Conservation (phyloP, 768 basidiomycete genomes). For the Lanmaoa pseudosensibilis region DNA sequence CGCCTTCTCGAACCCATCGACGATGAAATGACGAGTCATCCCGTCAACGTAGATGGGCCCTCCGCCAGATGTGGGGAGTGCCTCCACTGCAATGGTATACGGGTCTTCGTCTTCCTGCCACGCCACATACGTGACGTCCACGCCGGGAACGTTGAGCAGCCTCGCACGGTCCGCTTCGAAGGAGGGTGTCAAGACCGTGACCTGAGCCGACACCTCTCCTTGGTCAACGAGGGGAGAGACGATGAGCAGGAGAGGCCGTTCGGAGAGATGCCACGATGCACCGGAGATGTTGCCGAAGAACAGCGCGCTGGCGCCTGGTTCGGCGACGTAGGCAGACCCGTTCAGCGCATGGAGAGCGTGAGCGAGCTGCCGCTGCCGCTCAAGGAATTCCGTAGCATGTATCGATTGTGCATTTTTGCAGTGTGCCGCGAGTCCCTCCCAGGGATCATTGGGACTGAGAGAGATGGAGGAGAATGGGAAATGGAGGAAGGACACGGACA, state of each 20-base stretch:
- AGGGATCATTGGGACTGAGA: constrained; percentile 8
- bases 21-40: constrained; percentile 59
- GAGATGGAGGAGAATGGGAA: not conserved
- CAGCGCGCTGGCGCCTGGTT: constrained; percentile 69
- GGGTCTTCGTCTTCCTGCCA: constrained; percentile 74
- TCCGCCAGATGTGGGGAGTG: constrained; percentile 24
- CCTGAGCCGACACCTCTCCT: constrained; percentile 37
- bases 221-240: constrained; percentile 43
- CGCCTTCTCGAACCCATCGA: constrained; percentile 57
- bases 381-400: constrained; percentile 42
- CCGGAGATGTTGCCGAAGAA: constrained; percentile 75
- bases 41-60: constrained; percentile 61
- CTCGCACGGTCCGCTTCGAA: constrained; percentile 77
- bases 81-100: constrained; percentile 48
- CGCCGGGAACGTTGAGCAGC: constrained; percentile 51
- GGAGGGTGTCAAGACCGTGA: constrained; percentile 69
- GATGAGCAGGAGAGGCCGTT: constrained; percentile 74
- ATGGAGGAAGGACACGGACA: constrained; percentile 2
- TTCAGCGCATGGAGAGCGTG: constrained; percentile 47
- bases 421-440: constrained; percentile 37
- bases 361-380: constrained; percentile 57
- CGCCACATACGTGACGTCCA: constrained; percentile 46
- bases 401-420: constrained; percentile 55
- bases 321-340: constrained; percentile 72
- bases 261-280: constrained; percentile 67